These are phyloP conservation scores for Bremia lactucae DNA, from an alignment of 352 stramenopile species.

Conservation along the genomic window DNA sequence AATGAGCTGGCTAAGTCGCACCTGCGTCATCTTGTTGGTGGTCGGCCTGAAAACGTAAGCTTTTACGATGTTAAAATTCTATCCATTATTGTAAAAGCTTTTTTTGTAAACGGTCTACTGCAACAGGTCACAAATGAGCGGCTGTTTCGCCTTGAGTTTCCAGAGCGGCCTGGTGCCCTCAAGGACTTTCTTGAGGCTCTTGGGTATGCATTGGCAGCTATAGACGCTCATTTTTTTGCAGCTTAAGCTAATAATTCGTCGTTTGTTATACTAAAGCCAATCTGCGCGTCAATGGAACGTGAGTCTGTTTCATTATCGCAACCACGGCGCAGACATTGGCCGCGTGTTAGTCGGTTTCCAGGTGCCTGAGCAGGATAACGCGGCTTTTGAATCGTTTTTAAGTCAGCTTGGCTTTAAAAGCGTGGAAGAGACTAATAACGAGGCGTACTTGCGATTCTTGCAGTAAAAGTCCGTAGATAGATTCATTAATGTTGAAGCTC, in stretches of 20 bases:
- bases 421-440: constrained; percentile 80
- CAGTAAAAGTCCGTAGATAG: constrained; percentile 28
- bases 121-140: constrained; percentile 81
- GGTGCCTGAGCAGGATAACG: constrained; percentile 56
- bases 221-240: too few relatives aligned
- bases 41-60: constrained; percentile 63
- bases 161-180: constrained; percentile 84
- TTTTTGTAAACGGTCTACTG: neutral
- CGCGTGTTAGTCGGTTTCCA: constrained; percentile 95
- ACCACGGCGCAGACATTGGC: constrained; percentile 97
- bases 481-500: too few relatives aligned
- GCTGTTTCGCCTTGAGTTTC: constrained; percentile 95
- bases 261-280: constrained; percentile 14
- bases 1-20: constrained; percentile 96
- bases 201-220: too few relatives aligned
- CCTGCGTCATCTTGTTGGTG: constrained; percentile 91
- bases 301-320: constrained; percentile 98
- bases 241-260: neutral
- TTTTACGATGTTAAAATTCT: neutral
- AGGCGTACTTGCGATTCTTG: constrained; percentile 71
- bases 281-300: constrained; percentile 88
- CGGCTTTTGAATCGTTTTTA: constrained; percentile 53
- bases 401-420: constrained; percentile 60
- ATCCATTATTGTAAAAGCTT: constrained; percentile 1
- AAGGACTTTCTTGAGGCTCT: constrained; percentile 90